phyloP scores from a whole-genome alignment of 2,329 filamentous ascomycete genomes.

The Microsporum audouinii region DNA sequence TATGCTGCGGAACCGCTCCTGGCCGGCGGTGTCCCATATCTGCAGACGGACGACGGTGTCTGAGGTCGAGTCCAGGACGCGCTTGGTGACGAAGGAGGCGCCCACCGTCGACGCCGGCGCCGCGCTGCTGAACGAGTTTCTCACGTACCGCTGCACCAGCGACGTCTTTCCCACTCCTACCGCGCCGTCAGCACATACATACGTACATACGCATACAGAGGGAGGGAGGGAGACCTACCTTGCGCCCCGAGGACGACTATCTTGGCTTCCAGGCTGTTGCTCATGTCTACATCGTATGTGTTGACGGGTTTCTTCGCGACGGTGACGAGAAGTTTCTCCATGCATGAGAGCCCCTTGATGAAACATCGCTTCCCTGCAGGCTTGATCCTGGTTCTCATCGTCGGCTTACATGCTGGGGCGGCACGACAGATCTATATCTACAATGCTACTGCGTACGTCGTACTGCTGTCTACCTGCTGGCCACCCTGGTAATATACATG shows the following conservation, averaged over 20 bases:
- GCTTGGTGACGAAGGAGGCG: conserved; percentile 68
- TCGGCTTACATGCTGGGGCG: too few species aligned
- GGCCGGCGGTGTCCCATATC: conserved; percentile 93
- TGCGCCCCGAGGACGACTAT: conserved; percentile 43
- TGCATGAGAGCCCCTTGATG: too few species aligned
- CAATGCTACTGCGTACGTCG: too few species aligned
- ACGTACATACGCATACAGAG: not conserved
- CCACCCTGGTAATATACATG: too few species aligned
- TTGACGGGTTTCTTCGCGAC: too few species aligned
- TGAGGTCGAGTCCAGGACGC: conserved; percentile 69
- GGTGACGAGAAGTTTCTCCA: too few species aligned
- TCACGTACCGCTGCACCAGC: conserved; percentile 40
- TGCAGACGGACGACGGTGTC: conserved; percentile 82
- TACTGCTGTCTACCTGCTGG: too few species aligned
- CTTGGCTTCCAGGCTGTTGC: conserved; percentile 41
- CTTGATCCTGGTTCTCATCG: too few species aligned
- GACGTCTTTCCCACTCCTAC: conserved; percentile 43
- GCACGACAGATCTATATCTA: too few species aligned
- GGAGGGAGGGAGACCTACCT: conserved; percentile 23
- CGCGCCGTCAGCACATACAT: not conserved
- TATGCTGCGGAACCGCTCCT: conserved; percentile 90
- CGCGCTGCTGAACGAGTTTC: conserved; percentile 34
- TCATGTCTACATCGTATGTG: conserved; percentile 25
- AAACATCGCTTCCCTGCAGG: too few species aligned
- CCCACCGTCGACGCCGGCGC: conserved; percentile 56